These are phyloP conservation scores for Ceratocystis huliohia DNA, from an alignment of 2,329 filamentous ascomycete genomes.

Conservation along the genomic window DNA sequence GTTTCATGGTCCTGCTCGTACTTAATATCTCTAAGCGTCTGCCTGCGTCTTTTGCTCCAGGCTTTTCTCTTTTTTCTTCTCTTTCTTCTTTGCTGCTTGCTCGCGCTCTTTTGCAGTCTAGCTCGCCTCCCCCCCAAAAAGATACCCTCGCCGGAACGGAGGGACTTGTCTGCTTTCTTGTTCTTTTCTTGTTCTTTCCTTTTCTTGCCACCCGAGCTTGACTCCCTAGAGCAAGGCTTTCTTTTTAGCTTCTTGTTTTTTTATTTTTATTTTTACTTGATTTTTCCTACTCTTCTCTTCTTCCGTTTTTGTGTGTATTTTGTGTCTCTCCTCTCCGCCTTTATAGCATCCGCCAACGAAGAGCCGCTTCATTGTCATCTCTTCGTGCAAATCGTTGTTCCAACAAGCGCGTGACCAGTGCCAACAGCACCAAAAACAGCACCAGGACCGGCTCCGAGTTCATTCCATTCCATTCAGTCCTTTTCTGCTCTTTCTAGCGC, in stretches of 20 bases:
- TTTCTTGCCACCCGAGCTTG: slow-evolving; percentile 7
- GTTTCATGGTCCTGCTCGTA: slow-evolving; percentile 4
- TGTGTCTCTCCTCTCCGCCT: slow-evolving; percentile 2
- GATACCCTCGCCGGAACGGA: slow-evolving; percentile 5
- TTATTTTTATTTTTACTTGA: slow-evolving; percentile 5
- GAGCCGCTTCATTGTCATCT: not conserved
- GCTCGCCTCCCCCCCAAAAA: slow-evolving; percentile 1
- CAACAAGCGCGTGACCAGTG: not conserved
- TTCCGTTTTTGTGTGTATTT: not conserved
- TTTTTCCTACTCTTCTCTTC: not conserved
- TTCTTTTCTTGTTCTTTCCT: slow-evolving; percentile 12
- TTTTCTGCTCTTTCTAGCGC: not conserved
- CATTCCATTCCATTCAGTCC: slow-evolving; percentile 1
- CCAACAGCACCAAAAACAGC: not conserved
- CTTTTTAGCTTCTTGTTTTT: slow-evolving; percentile 15
- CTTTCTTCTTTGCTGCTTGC: slow-evolving; percentile 14
- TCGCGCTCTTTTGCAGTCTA: slow-evolving; percentile 13
- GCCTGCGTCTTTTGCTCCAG: not conserved
- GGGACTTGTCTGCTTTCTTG: slow-evolving; percentile 9
- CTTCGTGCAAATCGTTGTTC: not conserved
- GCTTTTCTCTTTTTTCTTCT: slow-evolving; percentile 13
- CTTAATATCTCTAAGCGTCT: not conserved
- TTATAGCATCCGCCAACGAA: not conserved
- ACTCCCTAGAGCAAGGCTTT: not conserved
- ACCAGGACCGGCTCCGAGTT: slow-evolving; percentile 9